A percentile compares a stretch with the other conserved stretches of the same genome.
phyloP scores from a whole-genome alignment of 108 stramenopile species.

The Pseudonitzschia multiseries region DNA sequence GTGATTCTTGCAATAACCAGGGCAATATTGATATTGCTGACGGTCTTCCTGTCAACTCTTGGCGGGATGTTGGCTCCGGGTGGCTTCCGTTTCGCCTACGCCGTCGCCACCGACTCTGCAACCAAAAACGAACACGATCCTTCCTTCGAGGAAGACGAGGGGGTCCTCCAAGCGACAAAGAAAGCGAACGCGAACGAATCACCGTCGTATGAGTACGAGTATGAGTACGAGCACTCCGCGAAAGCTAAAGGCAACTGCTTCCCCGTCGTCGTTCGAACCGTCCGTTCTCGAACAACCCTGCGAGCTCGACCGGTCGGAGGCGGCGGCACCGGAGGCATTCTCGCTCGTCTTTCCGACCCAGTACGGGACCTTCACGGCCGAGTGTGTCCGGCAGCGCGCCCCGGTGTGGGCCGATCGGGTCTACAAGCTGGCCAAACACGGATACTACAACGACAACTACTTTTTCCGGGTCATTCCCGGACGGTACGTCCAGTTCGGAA shows the following conservation, averaged over 20 bases:
- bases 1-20: too few species aligned
- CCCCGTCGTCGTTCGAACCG: neutral
- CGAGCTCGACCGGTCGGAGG: neutral
- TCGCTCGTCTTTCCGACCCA: constrained; percentile 12
- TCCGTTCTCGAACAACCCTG: neutral
- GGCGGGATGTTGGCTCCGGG: too few species aligned
- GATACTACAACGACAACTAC: constrained; percentile 20
- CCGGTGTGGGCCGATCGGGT: constrained; percentile 20
- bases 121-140: neutral
- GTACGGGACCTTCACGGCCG: neutral
- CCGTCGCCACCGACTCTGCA: neutral
- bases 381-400: constrained; percentile 9
- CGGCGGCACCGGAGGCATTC: neutral
- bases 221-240: too few species aligned
- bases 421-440: constrained; percentile 13
- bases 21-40: too few species aligned
- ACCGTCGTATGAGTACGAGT: neutral
- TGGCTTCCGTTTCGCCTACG: too few species aligned
- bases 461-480: constrained; percentile 24
- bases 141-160: neutral
- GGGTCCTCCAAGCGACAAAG: neutral
- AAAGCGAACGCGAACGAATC: neutral
- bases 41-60: too few species aligned
- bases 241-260: neutral
- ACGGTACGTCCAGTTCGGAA: constrained; percentile 14